These are phyloP conservation scores for Candolleomyces eurysporus DNA, from an alignment of 768 basidiomycete genomes.

Conservation along the genomic window DNA sequence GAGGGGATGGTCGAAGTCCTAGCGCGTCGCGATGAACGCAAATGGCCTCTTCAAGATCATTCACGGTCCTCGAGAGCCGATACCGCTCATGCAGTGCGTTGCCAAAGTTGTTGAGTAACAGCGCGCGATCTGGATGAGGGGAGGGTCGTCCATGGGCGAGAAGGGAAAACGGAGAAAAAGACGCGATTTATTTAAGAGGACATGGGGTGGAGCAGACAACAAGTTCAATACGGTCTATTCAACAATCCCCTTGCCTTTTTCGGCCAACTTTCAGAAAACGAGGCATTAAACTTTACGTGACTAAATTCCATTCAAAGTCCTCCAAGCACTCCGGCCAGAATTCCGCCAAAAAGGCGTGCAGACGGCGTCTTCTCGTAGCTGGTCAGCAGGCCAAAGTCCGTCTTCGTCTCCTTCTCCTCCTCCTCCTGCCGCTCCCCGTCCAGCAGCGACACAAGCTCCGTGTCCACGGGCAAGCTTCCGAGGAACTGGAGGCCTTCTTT, in stretches of 20 bases:
- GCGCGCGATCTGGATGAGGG: constrained; percentile 7
- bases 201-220: neutral
- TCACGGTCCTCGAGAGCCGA: too few relatives aligned
- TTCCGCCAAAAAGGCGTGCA: constrained; percentile 60
- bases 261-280: constrained; percentile 22
- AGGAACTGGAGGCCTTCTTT: constrained; percentile 74
- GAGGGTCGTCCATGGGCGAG: constrained; percentile 34
- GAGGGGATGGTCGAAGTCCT: too few relatives aligned
- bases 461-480: constrained; percentile 90
- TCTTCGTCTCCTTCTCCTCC: constrained; percentile 21
- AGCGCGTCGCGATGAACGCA: too few relatives aligned
- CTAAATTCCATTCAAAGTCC: neutral
- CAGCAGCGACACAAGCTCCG: constrained; percentile 81
- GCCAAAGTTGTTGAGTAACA: too few relatives aligned
- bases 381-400: constrained; percentile 51
- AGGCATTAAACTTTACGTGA: constrained; percentile 26
- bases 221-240: constrained; percentile 6
- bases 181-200: neutral
- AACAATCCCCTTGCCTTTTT: constrained; percentile 8
- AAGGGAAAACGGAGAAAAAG: neutral
- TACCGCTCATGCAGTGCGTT: too few relatives aligned
- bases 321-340: constrained; percentile 37
- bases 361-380: constrained; percentile 70
- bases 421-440: constrained; percentile 54
- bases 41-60: too few relatives aligned